These are phyloP conservation scores for Acer negundo DNA, from an alignment of 345 rosid species.

Conservation along the genomic window DNA sequence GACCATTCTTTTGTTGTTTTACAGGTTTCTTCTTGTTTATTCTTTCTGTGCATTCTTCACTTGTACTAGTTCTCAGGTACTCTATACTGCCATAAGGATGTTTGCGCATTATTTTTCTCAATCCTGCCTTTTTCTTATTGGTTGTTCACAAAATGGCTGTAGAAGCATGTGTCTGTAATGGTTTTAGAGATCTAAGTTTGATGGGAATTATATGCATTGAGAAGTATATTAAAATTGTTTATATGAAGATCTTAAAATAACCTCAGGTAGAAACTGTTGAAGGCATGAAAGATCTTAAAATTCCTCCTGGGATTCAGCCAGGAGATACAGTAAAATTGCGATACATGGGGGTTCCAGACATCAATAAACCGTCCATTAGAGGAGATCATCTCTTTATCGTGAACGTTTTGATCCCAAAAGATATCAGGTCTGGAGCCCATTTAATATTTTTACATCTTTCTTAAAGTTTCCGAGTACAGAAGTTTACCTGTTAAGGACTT, in stretches of 20 bases:
- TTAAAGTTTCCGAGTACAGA: neutral
- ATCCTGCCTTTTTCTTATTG: conserved; percentile 1
- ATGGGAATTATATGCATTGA: neutral
- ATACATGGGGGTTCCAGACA: conserved; percentile 80
- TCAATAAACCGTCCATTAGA: conserved; percentile 66
- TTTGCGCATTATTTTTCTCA: neutral
- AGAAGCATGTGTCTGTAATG: neutral
- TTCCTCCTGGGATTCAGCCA: conserved; percentile 86
- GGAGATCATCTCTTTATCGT: conserved; percentile 84
- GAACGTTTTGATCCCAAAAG: conserved; percentile 74
- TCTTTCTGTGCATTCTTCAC: neutral
- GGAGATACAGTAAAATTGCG: conserved; percentile 67
- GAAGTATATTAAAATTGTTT: neutral
- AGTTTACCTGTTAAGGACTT: conserved; percentile 3
- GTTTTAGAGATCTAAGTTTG: neutral
- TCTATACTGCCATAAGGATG: neutral
- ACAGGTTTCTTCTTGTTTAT: neutral
- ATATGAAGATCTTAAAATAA: conserved; percentile 20
- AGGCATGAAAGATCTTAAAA: conserved; percentile 68
- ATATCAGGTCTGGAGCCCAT: conserved; percentile 51
- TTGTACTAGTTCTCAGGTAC: neutral
- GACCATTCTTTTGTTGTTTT: neutral
- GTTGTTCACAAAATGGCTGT: neutral
- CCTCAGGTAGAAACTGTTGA: conserved; percentile 88
- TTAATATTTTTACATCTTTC: neutral